Evolutionary conservation across 805 yeast species (phyloP).

Genomic region (Suhomyces emberorum): DNA sequence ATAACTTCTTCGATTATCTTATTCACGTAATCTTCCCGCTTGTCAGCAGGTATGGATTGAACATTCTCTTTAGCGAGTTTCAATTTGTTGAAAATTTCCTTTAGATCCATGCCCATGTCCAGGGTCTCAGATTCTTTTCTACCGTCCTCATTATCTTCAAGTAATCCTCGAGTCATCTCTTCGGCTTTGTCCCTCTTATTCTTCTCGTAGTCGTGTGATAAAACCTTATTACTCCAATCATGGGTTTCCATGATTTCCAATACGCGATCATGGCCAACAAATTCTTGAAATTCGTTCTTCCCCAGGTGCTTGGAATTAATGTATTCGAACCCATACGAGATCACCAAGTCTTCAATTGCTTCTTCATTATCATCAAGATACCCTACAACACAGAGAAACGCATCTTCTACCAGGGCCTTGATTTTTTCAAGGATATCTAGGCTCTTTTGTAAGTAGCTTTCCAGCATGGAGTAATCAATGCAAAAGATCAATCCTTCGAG

Average conservation of each 20-base stretch:
- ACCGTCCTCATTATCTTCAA: slow-evolving; percentile 13
- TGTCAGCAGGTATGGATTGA: slow-evolving; percentile 18
- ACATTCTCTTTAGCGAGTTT: slow-evolving; percentile 33
- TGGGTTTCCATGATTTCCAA: slow-evolving; percentile 47
- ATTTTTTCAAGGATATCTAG: slow-evolving; percentile 14
- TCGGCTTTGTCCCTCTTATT: slow-evolving; percentile 19
- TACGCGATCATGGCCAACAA: slow-evolving; percentile 40
- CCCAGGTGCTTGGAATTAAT: slow-evolving; percentile 32
- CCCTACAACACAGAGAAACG: slow-evolving; percentile 34
- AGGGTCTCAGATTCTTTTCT: slow-evolving; percentile 6
- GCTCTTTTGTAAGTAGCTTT: slow-evolving; percentile 7
- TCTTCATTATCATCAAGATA: slow-evolving; percentile 10
- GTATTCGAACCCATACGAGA: slow-evolving; percentile 42
- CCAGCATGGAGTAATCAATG: slow-evolving; percentile 21
- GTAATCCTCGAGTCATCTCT: slow-evolving; percentile 26
- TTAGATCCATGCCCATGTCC: slow-evolving; percentile 25
- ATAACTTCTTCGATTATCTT: slow-evolving; percentile 38
- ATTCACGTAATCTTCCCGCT: slow-evolving; percentile 31
- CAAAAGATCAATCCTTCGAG: slow-evolving; percentile 47
- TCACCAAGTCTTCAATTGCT: slow-evolving; percentile 38
- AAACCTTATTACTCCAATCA: slow-evolving; percentile 36
- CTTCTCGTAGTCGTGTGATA: slow-evolving; percentile 15
- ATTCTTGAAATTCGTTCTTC: slow-evolving; percentile 42
- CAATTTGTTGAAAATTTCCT: slow-evolving; percentile 30
- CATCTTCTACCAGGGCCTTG: slow-evolving; percentile 11